Conservation (phyloP, 805 yeast genomes). For the Nakazawaea populi region DNA sequence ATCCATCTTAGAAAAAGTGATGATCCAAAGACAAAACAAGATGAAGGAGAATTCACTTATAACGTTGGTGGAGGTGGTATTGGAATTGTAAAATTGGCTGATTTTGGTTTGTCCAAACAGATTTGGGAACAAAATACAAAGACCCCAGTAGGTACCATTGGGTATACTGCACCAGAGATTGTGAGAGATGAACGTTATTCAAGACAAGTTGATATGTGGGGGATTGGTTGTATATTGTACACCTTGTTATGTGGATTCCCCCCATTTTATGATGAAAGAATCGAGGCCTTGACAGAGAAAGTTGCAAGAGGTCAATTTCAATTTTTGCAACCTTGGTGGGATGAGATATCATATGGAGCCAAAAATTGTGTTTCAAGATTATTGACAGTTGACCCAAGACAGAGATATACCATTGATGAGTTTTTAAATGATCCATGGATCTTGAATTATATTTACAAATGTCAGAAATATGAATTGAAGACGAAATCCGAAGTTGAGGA, state of each 20-base stretch:
- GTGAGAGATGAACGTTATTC: slow-evolving; percentile 91
- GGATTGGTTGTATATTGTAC: slow-evolving; percentile 91
- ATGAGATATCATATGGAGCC: slow-evolving; percentile 65
- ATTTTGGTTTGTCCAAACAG: slow-evolving; percentile 90
- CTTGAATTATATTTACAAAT: slow-evolving; percentile 18
- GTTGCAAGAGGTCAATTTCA: slow-evolving; percentile 78
- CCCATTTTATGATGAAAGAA: slow-evolving; percentile 86
- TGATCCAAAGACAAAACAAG: slow-evolving; percentile 63
- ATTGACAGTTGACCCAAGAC: slow-evolving; percentile 64
- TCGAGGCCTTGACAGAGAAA: slow-evolving; percentile 67
- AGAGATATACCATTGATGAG: slow-evolving; percentile 66
- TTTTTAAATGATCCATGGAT: slow-evolving; percentile 78
- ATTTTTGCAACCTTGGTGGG: slow-evolving; percentile 86
- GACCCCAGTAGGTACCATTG: slow-evolving; percentile 99
- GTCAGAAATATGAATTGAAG: slow-evolving; percentile 7
- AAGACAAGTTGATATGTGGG: slow-evolving; percentile 98
- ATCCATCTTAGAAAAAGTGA: slow-evolving; percentile 52
- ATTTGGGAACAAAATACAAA: slow-evolving; percentile 83
- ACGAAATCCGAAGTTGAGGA: slow-evolving; percentile 8
- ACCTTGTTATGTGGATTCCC: slow-evolving; percentile 96
- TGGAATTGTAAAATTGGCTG: slow-evolving; percentile 87
- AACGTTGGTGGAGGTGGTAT: slow-evolving; percentile 91
- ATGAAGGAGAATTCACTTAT: slow-evolving; percentile 80
- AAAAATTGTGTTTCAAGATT: slow-evolving; percentile 62
- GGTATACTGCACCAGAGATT: slow-evolving; percentile 97